Evolutionary conservation across 805 yeast species (phyloP).

Genomic region (Candida hispaniensis): DNA sequence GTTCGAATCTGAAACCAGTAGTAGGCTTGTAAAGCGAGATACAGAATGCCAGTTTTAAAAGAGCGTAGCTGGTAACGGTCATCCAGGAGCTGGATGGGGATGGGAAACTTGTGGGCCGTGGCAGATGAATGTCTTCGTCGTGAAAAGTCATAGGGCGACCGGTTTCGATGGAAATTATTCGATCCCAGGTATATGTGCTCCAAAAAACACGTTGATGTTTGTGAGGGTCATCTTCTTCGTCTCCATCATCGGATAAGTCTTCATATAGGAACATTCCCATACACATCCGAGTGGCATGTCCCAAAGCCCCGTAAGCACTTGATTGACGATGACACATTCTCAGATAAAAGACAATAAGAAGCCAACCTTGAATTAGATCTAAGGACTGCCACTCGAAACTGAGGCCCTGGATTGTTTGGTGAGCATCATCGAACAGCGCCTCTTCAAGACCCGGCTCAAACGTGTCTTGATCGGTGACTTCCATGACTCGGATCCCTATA

Average conservation of each 20-base stretch:
- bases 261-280: constrained; percentile 37
- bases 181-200: constrained; percentile 44
- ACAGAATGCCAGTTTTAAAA: constrained; percentile 17
- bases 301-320: constrained; percentile 34
- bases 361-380: constrained; percentile 43
- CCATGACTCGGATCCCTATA: constrained; percentile 41
- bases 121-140: constrained; percentile 32
- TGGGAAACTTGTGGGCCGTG: constrained; percentile 18
- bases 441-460: constrained; percentile 32
- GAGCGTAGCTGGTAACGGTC: constrained; percentile 28
- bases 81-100: too few relatives aligned
- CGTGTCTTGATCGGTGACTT: constrained; percentile 27
- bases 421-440: constrained; percentile 33
- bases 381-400: constrained; percentile 43
- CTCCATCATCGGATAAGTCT: constrained; percentile 18
- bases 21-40: constrained; percentile 16
- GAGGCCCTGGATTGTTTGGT: constrained; percentile 32
- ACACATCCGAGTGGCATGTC: constrained; percentile 35
- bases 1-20: constrained; percentile 18
- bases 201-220: constrained; percentile 47
- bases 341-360: constrained; percentile 36
- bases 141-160: constrained; percentile 36
- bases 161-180: constrained; percentile 41
- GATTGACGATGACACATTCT: constrained; percentile 38
- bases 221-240: constrained; percentile 18